Percentiles rank a stretch among this genome's conserved stretches.
Evolutionary conservation across 148 eudicot genomes (phyloP).

Genomic region (Rhododendron ovatum): DNA sequence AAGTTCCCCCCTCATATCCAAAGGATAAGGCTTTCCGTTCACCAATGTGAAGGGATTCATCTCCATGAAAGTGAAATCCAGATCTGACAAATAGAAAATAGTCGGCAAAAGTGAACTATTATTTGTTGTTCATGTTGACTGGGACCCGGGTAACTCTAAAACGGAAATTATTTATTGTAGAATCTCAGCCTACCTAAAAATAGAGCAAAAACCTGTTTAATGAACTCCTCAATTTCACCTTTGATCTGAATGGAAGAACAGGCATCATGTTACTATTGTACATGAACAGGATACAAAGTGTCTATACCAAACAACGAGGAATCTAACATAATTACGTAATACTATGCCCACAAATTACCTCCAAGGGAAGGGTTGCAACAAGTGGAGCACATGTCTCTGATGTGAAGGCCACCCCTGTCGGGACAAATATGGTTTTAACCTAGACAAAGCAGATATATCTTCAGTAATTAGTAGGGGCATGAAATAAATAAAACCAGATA

Average conservation of each 20-base stretch:
- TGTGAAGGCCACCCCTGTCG: conserved; percentile 71
- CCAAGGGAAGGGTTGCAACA: conserved; percentile 90
- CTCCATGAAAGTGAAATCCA: conserved; percentile 25
- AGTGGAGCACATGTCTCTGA: conserved; percentile 94
- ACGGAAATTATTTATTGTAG: background rate
- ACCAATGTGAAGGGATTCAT: conserved; percentile 24
- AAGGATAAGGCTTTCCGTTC: conserved; percentile 21
- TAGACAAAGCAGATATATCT: conserved; percentile 27
- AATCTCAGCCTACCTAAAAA: conserved; percentile 57
- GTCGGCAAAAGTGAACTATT: background rate
- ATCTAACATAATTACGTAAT: background rate
- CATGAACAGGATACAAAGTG: background rate
- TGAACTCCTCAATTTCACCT: conserved; percentile 78
- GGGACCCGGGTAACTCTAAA: background rate
- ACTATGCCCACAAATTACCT: conserved; percentile 43
- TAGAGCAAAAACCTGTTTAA: conserved; percentile 55
- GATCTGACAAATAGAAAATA: conserved; percentile 10
- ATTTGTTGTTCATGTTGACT: background rate
- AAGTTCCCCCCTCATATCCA: conserved; percentile 28
- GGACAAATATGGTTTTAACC: conserved; percentile 87
- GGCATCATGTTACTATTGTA: background rate
- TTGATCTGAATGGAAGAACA: conserved; percentile 50
- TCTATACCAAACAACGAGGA: background rate
- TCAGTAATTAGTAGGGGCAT: background rate
- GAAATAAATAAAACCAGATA: background rate